Conservation (phyloP, 2,329 filamentous ascomycete genomes). For the Lasiodiplodia citricola region DNA sequence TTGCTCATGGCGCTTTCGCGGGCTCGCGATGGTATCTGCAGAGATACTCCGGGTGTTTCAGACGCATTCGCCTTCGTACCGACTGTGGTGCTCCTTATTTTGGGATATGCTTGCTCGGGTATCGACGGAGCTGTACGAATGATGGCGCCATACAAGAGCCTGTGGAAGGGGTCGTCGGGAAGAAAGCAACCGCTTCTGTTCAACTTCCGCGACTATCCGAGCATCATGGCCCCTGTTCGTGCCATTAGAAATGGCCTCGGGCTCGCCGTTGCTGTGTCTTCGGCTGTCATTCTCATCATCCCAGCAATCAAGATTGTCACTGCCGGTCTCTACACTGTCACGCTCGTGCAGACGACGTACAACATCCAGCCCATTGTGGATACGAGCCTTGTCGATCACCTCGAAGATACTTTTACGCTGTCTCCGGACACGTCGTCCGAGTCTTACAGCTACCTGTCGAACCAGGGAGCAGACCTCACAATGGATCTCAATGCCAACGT, state of each 20-base stretch:
- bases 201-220: constrained; percentile 3
- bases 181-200: constrained; percentile 21
- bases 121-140: constrained; percentile 4
- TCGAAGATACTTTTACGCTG: constrained; percentile 5
- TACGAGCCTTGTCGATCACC: constrained; percentile 8
- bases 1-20: neutral
- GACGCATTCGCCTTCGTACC: constrained; percentile 17
- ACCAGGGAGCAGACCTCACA: neutral
- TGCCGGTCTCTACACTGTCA: constrained; percentile 12
- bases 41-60: neutral
- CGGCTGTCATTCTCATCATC: constrained; percentile 11
- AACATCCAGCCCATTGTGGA: constrained; percentile 11
- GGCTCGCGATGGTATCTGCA: constrained; percentile 10
- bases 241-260: neutral
- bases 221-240: neutral
- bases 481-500: constrained; percentile 4
- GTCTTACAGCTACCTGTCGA: neutral
- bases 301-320: constrained; percentile 22
- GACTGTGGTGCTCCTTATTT: neutral
- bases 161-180: neutral
- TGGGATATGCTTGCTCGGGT: constrained; percentile 17
- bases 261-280: constrained; percentile 5
- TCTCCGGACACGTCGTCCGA: neutral
- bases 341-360: constrained; percentile 1
- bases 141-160: constrained; percentile 20